A percentile compares a stretch with the other conserved stretches of the same genome.
Evolutionary conservation across 345 rosid species (phyloP).

Genomic region (Jatropha curcas): DNA sequence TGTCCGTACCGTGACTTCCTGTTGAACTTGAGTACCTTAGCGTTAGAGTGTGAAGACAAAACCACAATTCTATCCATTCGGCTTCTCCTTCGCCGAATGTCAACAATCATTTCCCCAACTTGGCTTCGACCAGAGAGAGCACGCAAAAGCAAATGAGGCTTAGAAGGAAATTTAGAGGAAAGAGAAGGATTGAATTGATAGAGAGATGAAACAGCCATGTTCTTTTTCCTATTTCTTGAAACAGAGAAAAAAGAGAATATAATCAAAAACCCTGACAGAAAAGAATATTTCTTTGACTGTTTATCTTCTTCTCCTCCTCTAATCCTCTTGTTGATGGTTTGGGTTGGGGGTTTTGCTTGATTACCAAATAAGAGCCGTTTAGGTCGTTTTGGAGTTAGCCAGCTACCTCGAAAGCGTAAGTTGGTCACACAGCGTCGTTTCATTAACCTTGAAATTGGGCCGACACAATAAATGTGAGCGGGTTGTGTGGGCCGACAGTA

Average conservation of each 20-base stretch:
- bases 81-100: not conserved
- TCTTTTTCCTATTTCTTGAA: no score
- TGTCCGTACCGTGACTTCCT: conserved; percentile 64
- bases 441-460: no score
- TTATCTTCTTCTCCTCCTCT: not conserved
- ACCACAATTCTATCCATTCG: conserved; percentile 43
- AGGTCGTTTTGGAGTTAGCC: not conserved
- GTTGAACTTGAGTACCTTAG: conserved; percentile 74
- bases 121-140: not conserved
- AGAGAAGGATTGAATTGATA: conserved; percentile 7
- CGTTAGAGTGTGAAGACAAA: conserved; percentile 64
- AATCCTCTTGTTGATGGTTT: not conserved
- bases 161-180: not conserved
- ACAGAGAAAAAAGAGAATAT: not conserved
- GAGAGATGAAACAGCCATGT: conserved; percentile 6
- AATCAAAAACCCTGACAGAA: conserved; percentile 12
- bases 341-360: not conserved
- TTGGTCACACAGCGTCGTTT: not conserved
- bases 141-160: not conserved
- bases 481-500: no score
- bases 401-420: no score
- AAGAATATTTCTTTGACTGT: not conserved
- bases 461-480: no score
- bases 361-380: not conserved
- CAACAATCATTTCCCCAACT: not conserved